phyloP scores from a whole-genome alignment of 116 monocot genomes.

The Iris pallida region DNA sequence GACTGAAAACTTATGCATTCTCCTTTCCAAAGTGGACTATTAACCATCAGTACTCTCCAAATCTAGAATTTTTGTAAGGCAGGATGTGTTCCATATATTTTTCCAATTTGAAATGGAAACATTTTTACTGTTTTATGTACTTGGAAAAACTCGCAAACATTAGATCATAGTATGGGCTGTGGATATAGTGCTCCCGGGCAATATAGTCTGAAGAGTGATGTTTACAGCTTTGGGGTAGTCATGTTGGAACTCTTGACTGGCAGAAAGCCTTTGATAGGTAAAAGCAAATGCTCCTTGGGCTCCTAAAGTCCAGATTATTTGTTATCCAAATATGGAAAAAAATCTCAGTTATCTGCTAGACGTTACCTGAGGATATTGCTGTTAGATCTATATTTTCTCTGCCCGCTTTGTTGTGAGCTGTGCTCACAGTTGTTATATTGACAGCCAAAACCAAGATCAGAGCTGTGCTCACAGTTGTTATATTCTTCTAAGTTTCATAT shows the following conservation, averaged over 20 bases:
- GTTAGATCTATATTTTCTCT: background rate
- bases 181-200: constrained; percentile 20
- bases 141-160: background rate
- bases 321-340: background rate
- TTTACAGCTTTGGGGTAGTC: constrained; percentile 19
- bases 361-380: background rate
- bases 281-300: background rate
- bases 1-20: too few species aligned
- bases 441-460: constrained; percentile 15
- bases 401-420: background rate
- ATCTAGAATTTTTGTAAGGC: too few species aligned
- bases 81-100: too few species aligned
- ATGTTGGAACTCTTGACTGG: constrained; percentile 23
- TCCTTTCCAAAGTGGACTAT: too few species aligned
- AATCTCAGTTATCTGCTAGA: background rate
- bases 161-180: constrained; percentile 15
- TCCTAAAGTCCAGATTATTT: background rate
- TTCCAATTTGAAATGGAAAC: background rate
- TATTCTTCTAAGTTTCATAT: too few species aligned
- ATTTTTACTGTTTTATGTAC: background rate
- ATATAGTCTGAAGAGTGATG: constrained; percentile 18
- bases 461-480: too few species aligned
- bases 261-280: constrained; percentile 16
- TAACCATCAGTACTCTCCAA: too few species aligned
- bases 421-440: background rate